Conservation (phyloP, 352 stramenopile species). For the Globisporangium middletonii region DNA sequence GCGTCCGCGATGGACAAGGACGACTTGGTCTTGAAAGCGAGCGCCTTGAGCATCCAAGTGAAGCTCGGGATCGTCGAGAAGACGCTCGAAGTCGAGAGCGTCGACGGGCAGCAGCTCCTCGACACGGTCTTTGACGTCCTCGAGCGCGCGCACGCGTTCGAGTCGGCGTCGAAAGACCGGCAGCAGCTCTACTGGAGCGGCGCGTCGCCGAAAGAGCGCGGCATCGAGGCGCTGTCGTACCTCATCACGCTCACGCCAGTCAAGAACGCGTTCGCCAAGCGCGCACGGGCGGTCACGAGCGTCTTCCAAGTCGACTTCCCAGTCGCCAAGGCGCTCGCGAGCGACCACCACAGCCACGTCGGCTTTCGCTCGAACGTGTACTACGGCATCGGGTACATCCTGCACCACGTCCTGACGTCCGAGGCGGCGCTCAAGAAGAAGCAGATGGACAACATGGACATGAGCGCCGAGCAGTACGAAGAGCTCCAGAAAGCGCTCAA, state of each 20-base stretch:
- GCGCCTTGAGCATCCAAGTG: slow-evolving; percentile 75
- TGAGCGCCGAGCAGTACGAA: slow-evolving; percentile 97
- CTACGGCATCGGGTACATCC: slow-evolving; percentile 93
- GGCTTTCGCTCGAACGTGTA: slow-evolving; percentile 81
- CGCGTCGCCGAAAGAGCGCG: slow-evolving; percentile 73
- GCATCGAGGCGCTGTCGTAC: slow-evolving; percentile 79
- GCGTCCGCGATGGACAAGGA: slow-evolving; percentile 56
- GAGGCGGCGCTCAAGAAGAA: slow-evolving; percentile 93
- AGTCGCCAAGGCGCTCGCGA: slow-evolving; percentile 16
- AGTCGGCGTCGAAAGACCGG: slow-evolving; percentile 24
- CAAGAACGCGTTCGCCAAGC: slow-evolving; percentile 72
- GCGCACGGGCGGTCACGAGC: slow-evolving; percentile 46
- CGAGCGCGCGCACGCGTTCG: slow-evolving; percentile 47
- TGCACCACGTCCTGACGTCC: slow-evolving; percentile 91
- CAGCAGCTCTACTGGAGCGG: slow-evolving; percentile 57
- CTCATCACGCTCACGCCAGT: slow-evolving; percentile 78
- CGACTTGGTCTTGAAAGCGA: slow-evolving; percentile 68
- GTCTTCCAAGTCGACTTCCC: slow-evolving; percentile 69
- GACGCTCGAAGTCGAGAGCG: slow-evolving; percentile 57
- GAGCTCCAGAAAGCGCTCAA: slow-evolving; percentile 93
- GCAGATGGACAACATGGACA: slow-evolving; percentile 95
- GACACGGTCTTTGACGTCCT: slow-evolving; percentile 73
- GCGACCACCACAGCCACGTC: slow-evolving; percentile 27
- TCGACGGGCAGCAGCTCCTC: slow-evolving; percentile 58
- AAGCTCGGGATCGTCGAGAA: slow-evolving; percentile 84